Evolutionary conservation across 495 filamentous ascomycete species (phyloP).

Genomic region (Polyplosphaeria fusca): DNA sequence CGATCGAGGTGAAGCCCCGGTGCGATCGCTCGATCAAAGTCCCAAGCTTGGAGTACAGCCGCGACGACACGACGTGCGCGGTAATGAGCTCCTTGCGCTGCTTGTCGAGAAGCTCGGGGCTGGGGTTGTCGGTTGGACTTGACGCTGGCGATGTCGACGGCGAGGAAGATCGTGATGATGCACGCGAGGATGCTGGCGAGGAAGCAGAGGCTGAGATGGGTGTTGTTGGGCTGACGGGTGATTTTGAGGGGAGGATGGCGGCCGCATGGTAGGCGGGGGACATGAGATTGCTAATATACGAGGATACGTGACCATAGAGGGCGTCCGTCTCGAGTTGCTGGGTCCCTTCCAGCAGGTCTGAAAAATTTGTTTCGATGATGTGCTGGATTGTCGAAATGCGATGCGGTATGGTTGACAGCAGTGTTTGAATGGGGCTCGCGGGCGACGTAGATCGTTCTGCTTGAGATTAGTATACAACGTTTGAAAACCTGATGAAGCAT

Average conservation of each 20-base stretch:
- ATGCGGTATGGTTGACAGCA: constrained; percentile 2
- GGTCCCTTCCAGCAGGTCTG: constrained; percentile 18
- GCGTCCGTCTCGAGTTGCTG: constrained; percentile 13
- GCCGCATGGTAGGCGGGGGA: constrained; percentile 16
- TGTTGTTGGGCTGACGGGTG: neutral
- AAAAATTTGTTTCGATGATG: constrained; percentile 13
- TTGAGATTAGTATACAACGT: no score
- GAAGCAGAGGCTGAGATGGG: neutral
- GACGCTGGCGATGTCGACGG: neutral
- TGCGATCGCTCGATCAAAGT: constrained; percentile 22
- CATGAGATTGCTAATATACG: constrained; percentile 21
- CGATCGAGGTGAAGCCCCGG: constrained; percentile 1
- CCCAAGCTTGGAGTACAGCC: constrained; percentile 14
- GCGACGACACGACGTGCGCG: constrained; percentile 10
- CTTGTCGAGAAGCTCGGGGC: neutral
- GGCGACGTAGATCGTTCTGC: neutral
- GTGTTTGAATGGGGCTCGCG: constrained; percentile 14
- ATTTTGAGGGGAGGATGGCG: neutral
- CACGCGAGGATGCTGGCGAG: neutral
- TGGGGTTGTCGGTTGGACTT: neutral
- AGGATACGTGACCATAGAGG: constrained; percentile 16
- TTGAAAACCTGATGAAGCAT: no score
- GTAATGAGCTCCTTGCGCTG: constrained; percentile 18
- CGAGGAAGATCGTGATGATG: neutral
- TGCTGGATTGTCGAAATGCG: constrained; percentile 3